A percentile compares a stretch with the other conserved stretches of the same genome.
Evolutionary conservation across 2,329 filamentous ascomycete genomes (phyloP).

Genomic region (Drechslera avenae): DNA sequence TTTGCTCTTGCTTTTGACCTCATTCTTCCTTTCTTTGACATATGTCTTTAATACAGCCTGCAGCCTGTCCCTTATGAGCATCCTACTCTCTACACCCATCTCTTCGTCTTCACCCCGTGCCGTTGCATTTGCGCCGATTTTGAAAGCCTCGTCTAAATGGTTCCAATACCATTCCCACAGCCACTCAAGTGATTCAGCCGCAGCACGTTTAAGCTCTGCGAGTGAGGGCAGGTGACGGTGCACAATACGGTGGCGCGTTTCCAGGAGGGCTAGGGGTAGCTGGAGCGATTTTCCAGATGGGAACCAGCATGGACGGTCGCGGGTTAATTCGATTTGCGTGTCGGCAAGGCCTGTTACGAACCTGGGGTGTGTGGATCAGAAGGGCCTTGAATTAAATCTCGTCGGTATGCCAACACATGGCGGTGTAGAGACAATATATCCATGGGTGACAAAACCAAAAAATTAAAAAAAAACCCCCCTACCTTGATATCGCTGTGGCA

Average conservation of each 20-base stretch:
- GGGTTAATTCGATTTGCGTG: conserved; percentile 53
- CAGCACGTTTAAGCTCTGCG: conserved; percentile 71
- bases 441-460: too few relatives aligned
- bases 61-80: conserved; percentile 26
- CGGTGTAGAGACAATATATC: not conserved
- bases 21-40: conserved; percentile 35
- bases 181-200: conserved; percentile 75
- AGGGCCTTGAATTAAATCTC: too few relatives aligned
- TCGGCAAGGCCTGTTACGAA: conserved; percentile 84
- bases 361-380: conserved; percentile 46
- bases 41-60: conserved; percentile 43
- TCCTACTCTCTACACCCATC: conserved; percentile 9
- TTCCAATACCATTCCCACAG: conserved; percentile 90
- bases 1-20: conserved; percentile 33
- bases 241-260: conserved; percentile 86
- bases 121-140: not conserved
- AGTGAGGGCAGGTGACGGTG: conserved; percentile 85
- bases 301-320: conserved; percentile 36
- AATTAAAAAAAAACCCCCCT: conserved; percentile 13
- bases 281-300: conserved; percentile 28
- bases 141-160: conserved; percentile 50
- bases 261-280: conserved; percentile 74
- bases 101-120: not conserved
- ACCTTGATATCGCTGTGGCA: conserved; percentile 75
- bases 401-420: too few relatives aligned